A percentile compares a stretch with the other conserved stretches of the same genome.
These are phyloP conservation scores for Phytophthora nicotianae DNA, from an alignment of 352 stramenopile genomes.

Conservation along the genomic window DNA sequence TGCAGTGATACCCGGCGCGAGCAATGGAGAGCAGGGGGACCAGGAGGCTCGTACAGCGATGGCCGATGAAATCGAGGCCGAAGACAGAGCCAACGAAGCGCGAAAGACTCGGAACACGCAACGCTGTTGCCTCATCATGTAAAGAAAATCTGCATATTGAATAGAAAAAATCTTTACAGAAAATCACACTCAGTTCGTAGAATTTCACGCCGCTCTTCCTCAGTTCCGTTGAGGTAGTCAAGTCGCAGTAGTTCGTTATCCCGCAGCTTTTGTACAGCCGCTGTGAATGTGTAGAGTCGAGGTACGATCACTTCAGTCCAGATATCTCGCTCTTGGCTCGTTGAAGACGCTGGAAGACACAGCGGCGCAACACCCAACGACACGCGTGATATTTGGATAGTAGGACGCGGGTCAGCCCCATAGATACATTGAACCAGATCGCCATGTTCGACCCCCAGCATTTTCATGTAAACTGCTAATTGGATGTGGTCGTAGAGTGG, in stretches of 20 bases:
- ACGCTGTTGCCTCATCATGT: conserved; percentile 46
- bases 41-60: conserved; percentile 67
- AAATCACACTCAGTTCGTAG: conserved; percentile 62
- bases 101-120: conserved; percentile 37
- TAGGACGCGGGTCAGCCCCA: conserved; percentile 32
- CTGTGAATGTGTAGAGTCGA: conserved; percentile 58
- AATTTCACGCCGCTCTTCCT: conserved; percentile 48
- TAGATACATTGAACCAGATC: conserved; percentile 80
- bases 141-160: conserved; percentile 12
- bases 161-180: conserved; percentile 35
- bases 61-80: conserved; percentile 79
- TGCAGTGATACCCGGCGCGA: conserved; percentile 45
- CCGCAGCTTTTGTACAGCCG: conserved; percentile 54
- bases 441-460: conserved; percentile 60
- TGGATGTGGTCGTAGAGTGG: conserved; percentile 81
- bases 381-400: conserved; percentile 62
- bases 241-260: conserved; percentile 56
- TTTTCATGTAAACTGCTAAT: conserved; percentile 86
- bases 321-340: conserved; percentile 31
- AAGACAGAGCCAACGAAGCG: conserved; percentile 64
- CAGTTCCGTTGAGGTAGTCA: conserved; percentile 64
- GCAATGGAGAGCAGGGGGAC: conserved; percentile 14
- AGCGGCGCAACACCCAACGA: conserved; percentile 52
- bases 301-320: conserved; percentile 72
- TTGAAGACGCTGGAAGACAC: conserved; percentile 25